Evolutionary conservation across 2,329 filamentous ascomycete genomes (phyloP).

Genomic region (Myriosclerotinia curreyana): DNA sequence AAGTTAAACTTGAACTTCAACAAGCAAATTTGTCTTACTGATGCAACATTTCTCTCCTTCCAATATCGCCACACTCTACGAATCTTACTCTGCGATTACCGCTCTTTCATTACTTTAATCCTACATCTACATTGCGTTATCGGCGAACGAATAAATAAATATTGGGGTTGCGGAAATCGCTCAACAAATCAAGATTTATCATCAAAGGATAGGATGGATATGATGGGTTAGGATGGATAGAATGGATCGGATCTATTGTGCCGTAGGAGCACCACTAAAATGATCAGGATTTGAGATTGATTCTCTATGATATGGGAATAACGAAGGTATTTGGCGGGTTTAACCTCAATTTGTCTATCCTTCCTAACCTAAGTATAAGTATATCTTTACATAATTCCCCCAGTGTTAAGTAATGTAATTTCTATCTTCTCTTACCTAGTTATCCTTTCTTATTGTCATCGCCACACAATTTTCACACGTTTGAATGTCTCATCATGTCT

Average conservation of each 20-base stretch:
- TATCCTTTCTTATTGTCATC: not conserved
- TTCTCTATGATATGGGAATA: not conserved
- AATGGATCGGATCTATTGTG: conserved; percentile 1
- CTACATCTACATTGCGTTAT: conserved; percentile 4
- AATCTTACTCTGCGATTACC: not conserved
- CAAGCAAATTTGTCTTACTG: not conserved
- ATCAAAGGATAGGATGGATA: not conserved
- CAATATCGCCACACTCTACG: not conserved
- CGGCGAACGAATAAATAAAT: not conserved
- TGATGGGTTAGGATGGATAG: too few species aligned
- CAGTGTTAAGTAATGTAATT: conserved; percentile 4
- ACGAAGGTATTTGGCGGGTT: not conserved
- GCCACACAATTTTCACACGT: conserved; percentile 24
- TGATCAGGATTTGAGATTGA: not conserved
- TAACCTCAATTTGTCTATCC: not conserved
- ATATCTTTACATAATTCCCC: not conserved
- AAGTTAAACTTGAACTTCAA: too few species aligned
- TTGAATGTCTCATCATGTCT: conserved; percentile 28
- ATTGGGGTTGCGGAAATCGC: not conserved
- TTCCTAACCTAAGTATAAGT: not conserved
- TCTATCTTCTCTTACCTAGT: conserved; percentile 1
- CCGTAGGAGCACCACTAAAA: conserved; percentile 2
- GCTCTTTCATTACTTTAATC: not conserved
- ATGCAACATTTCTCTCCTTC: not conserved
- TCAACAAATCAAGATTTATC: conserved; percentile 7